Evolutionary conservation across 176 grass and related monocot species (phyloP).

Genomic region (Saccharum spontaneum): DNA sequence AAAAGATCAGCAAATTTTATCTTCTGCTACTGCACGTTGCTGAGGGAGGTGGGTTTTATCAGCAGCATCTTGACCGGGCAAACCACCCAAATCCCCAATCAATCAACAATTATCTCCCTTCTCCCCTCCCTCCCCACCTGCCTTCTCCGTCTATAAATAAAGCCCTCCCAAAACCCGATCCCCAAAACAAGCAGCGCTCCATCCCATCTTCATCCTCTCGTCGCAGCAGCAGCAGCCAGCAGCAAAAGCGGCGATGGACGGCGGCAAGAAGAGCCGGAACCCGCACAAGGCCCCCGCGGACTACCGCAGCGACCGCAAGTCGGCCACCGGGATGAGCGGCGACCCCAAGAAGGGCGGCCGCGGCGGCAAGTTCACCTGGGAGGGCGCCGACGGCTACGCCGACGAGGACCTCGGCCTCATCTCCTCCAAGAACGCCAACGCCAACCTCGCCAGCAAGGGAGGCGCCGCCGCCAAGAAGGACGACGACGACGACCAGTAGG

Average conservation of each 20-base stretch:
- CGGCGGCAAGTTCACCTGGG: constrained; percentile 98
- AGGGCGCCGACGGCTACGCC: constrained; percentile 49
- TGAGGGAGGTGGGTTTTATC: neutral
- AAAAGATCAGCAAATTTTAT: neutral
- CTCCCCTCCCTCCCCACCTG: neutral
- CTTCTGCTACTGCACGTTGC: neutral
- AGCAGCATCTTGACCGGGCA: neutral
- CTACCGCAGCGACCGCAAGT: constrained; percentile 73
- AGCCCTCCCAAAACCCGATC: neutral
- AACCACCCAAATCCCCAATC: too few relatives aligned
- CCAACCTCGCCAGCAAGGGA: neutral
- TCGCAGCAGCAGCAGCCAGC: neutral
- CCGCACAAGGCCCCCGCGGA: constrained; percentile 23
- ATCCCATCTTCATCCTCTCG: neutral
- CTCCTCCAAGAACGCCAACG: neutral
- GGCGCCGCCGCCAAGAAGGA: constrained; percentile 11
- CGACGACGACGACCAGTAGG: neutral
- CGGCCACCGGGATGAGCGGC: constrained; percentile 71
- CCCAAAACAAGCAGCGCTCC: constrained; percentile 10
- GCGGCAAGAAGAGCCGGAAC: constrained; percentile 56
- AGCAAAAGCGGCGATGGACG: constrained; percentile 45
- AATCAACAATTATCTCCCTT: too few relatives aligned
- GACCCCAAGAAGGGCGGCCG: constrained; percentile 89
- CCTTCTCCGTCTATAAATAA: neutral
- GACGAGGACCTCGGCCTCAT: constrained; percentile 52